Conservation (phyloP, 2,329 filamentous ascomycete species). For the Talaromyces albobiverticillius region DNA sequence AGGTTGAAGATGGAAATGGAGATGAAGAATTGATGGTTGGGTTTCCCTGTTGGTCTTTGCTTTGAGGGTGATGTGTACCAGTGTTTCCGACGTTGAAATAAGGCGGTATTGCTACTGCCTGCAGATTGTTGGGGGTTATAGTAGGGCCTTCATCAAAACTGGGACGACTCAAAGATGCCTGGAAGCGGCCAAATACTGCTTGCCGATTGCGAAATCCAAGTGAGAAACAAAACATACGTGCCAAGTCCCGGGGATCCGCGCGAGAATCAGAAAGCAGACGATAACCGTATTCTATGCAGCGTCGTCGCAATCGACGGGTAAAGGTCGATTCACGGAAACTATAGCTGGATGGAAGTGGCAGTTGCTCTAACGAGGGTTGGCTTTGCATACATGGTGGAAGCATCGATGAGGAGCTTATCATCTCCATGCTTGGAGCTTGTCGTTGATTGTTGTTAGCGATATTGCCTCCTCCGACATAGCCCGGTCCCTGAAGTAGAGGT, state of each 20-base stretch:
- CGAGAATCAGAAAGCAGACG: constrained; percentile 50
- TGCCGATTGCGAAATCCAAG: constrained; percentile 53
- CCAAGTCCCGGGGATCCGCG: constrained; percentile 49
- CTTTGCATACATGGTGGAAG: constrained; percentile 16
- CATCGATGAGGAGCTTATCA: not conserved
- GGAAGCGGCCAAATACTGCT: constrained; percentile 39
- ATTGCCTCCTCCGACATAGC: no score
- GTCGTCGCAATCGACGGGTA: constrained; percentile 66
- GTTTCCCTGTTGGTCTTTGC: constrained; percentile 34
- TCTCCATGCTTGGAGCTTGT: not conserved
- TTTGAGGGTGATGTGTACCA: constrained; percentile 60
- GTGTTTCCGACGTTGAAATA: constrained; percentile 66
- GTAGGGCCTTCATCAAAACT: constrained; percentile 33
- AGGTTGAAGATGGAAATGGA: constrained; percentile 8
- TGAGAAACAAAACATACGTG: constrained; percentile 68
- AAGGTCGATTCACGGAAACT: constrained; percentile 66
- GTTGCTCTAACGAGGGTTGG: constrained; percentile 25
- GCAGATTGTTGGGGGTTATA: constrained; percentile 48
- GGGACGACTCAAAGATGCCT: constrained; percentile 32
- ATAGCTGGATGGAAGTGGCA: constrained; percentile 49
- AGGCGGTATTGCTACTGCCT: constrained; percentile 50
- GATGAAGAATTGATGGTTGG: constrained; percentile 22
- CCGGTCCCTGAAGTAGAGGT: not conserved
- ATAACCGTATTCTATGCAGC: constrained; percentile 61
- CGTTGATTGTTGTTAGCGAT: not conserved